Conservation (phyloP, 225 moss, liverwort and hornwort species). For the Neckera pumila region DNA sequence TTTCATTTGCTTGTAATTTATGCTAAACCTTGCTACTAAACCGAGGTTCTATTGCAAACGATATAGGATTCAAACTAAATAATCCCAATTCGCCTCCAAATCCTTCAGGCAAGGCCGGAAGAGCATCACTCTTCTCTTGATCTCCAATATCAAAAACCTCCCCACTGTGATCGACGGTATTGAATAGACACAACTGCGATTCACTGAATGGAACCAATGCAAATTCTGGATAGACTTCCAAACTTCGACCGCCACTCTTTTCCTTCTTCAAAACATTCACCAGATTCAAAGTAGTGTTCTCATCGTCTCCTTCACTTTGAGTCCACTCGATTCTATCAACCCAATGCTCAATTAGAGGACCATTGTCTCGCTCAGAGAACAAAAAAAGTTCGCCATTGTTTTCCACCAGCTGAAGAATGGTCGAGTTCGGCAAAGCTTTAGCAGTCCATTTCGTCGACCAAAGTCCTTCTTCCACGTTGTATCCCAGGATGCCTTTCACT, state of each 20-base stretch:
- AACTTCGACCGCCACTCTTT: not conserved
- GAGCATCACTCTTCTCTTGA: not conserved
- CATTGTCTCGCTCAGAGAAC: slow-evolving; percentile 2
- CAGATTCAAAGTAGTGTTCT: not conserved
- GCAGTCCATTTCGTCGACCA: not conserved
- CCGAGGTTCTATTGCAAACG: not conserved
- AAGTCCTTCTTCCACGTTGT: not conserved
- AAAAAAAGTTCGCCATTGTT: not conserved
- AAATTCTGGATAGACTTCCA: not conserved
- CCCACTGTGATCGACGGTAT: not conserved
- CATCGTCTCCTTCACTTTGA: not conserved
- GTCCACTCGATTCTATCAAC: not conserved
- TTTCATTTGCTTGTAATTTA: not conserved
- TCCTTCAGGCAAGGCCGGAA: not conserved
- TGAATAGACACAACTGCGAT: too few species aligned
- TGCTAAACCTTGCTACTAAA: not conserved
- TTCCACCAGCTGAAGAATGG: not conserved
- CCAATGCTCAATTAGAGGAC: not conserved
- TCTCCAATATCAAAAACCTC: not conserved
- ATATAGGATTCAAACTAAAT: not conserved
- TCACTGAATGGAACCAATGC: not conserved
- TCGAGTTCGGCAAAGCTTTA: not conserved
- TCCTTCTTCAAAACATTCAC: not conserved
- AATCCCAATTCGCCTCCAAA: not conserved
- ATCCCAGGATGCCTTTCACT: slow-evolving; percentile 2